Percentiles rank a stretch among this genome's conserved stretches.
phyloP scores from a whole-genome alignment of 2,329 filamentous ascomycete genomes.

The Ambrosiella beaveri region DNA sequence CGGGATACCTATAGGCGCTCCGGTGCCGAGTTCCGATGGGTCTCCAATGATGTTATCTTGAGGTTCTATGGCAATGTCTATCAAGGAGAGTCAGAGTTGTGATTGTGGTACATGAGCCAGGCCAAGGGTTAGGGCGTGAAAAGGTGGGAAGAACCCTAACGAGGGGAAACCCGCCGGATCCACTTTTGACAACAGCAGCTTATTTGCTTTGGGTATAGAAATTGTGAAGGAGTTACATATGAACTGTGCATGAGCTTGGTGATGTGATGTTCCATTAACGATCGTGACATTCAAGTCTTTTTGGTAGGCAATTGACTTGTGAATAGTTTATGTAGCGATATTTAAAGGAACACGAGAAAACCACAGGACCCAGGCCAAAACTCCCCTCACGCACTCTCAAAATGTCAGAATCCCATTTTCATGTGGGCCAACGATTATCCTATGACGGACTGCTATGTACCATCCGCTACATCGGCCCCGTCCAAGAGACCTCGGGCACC shows the following conservation, averaged over 20 bases:
- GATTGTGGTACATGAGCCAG: not conserved
- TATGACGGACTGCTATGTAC: slow-evolving; percentile 67
- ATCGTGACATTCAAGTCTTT: too few relatives aligned
- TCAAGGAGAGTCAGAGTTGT: too few relatives aligned
- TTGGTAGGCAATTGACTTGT: too few relatives aligned
- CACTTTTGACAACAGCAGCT: not conserved
- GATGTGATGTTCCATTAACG: too few relatives aligned
- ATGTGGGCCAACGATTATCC: slow-evolving; percentile 60
- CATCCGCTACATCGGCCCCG: slow-evolving; percentile 62
- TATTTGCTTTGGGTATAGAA: not conserved
- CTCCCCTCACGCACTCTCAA: not conserved
- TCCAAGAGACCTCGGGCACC: slow-evolving; percentile 56
- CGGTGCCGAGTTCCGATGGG: too few relatives aligned
- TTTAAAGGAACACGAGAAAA: too few relatives aligned
- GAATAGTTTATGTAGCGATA: too few relatives aligned
- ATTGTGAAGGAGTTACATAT: not conserved
- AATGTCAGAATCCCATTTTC: slow-evolving; percentile 23
- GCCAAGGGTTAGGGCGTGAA: not conserved
- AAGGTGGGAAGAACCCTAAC: not conserved
- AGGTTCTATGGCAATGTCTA: too few relatives aligned
- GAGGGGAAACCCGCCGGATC: not conserved
- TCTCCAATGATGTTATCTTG: too few relatives aligned
- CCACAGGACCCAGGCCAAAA: too few relatives aligned
- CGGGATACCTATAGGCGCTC: too few relatives aligned
- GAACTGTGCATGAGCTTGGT: too few relatives aligned